Evolutionary conservation across 2,329 filamentous ascomycete genomes (phyloP).

Genomic region (Diplodia corticola): DNA sequence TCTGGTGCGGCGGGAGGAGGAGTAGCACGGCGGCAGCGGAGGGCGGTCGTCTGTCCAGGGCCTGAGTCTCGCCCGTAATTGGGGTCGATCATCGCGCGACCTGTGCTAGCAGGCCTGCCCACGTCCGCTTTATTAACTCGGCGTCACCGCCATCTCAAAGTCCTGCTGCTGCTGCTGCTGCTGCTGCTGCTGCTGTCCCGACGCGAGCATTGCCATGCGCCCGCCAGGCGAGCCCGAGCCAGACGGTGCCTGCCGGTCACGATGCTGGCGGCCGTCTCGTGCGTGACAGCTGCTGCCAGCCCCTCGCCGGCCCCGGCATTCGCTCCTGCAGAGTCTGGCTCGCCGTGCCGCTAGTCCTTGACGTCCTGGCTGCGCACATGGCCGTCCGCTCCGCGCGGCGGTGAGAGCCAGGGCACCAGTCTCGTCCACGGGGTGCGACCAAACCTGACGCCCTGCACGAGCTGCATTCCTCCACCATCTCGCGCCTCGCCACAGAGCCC

Average conservation of each 20-base stretch:
- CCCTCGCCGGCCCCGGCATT: background rate
- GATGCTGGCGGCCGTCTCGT: background rate
- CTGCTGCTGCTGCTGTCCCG: background rate
- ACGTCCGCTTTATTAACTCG: background rate
- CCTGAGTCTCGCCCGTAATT: conserved; percentile 6
- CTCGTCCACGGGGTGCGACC: background rate
- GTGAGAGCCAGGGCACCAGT: background rate
- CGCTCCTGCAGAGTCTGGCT: background rate
- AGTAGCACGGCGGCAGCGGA: conserved; percentile 11
- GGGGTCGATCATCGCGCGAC: conserved; percentile 12
- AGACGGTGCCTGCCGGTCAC: background rate
- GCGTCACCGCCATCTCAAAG: conserved; percentile 12
- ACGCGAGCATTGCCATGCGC: background rate
- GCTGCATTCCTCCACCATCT: background rate
- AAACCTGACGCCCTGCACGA: background rate
- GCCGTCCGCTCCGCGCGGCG: conserved; percentile 8
- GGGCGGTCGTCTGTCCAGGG: conserved; percentile 9
- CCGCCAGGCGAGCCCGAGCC: background rate
- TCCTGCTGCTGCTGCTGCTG: too few relatives aligned
- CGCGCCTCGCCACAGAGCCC: background rate
- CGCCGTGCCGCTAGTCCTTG: background rate
- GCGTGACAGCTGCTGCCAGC: background rate
- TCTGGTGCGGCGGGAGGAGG: conserved; percentile 5
- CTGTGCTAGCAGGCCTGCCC: conserved; percentile 17
- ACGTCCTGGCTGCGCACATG: background rate